A percentile compares a stretch with the other conserved stretches of the same genome.
phyloP scores from a whole-genome alignment of 257 asterid genomes.

The Primulina eburnea region DNA sequence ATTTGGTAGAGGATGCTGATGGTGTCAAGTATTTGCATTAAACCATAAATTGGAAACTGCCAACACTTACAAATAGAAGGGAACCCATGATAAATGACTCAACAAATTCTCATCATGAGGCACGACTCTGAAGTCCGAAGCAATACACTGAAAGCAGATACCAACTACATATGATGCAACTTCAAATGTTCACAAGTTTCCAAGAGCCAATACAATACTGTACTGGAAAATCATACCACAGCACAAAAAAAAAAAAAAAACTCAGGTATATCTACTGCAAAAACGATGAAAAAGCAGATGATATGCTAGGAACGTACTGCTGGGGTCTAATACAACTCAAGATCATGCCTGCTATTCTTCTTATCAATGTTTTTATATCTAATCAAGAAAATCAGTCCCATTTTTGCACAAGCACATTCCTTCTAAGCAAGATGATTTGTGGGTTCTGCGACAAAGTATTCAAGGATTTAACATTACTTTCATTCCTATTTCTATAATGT shows the following conservation, averaged over 20 bases:
- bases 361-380: no score
- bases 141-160: not conserved
- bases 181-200: conserved; percentile 13
- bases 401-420: not conserved
- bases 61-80: no score
- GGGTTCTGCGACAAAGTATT: not conserved
- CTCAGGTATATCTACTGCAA: conserved; percentile 18
- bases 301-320: not conserved
- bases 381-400: not conserved
- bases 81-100: not conserved
- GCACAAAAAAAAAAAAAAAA: not conserved
- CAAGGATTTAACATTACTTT: not conserved
- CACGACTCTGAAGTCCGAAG: not conserved
- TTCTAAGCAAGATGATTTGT: not conserved
- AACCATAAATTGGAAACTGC: not conserved
- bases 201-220: not conserved
- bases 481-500: not conserved
- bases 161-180: conserved; percentile 10
- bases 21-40: not conserved
- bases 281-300: conserved; percentile 30
- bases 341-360: not conserved
- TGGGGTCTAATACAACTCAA: not conserved
- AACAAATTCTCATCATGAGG: not conserved
- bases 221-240: not conserved
- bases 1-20: not conserved